Evolutionary conservation across 768 basidiomycete genomes (phyloP), one percentile per base, ranked within the genome.

Genomic region (Lentinula raphanica): DNA sequence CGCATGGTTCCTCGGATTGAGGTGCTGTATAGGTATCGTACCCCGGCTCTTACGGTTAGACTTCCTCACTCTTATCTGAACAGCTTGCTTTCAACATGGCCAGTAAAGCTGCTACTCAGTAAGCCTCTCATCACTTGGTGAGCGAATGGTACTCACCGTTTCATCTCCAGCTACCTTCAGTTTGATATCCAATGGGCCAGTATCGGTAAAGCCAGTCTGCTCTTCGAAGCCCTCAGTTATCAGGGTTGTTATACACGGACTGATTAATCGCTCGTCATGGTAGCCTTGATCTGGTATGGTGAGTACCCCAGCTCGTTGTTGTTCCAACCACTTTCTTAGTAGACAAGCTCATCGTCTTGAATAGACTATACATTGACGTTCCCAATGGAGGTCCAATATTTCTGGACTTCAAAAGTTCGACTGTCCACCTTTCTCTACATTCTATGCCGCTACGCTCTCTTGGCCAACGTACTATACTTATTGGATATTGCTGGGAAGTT

Each of bases 371-470:
- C 63, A 28, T 59, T 74, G 23, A 72, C 72, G 0, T 67, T 74
- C 38, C 62, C 66, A 2, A 59, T 60, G 51, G 71, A 74, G 50
- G 63, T 74, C 35, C 55, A 66, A 31, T 71, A 72, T 50, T 64
- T 74, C 13, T 73, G 72, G 73, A 42, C 48, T 15, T 46, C 63
- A 11, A 64, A 60, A 48, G 62, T 72, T 27, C 59, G 67, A 11
- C 28, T 69, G 6, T 70, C 70, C 7, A 73, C 69, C 0, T 48
- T 73, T 69, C 66, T 73, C 25, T 73, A 72, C 60, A 59, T 68
- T 27, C 61, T 68, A 9, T 74, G 70, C 50, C 70, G 72, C 29
- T 74, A 74, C 46, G 72, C 71, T 2, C 62, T 74, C 28, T 31
- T 69, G 3, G 72, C 67, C 5, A 74, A 74, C 44, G 55, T 72